Evolutionary conservation across 345 rosid species (phyloP).

Genomic region (Bruguiera parviflora): DNA sequence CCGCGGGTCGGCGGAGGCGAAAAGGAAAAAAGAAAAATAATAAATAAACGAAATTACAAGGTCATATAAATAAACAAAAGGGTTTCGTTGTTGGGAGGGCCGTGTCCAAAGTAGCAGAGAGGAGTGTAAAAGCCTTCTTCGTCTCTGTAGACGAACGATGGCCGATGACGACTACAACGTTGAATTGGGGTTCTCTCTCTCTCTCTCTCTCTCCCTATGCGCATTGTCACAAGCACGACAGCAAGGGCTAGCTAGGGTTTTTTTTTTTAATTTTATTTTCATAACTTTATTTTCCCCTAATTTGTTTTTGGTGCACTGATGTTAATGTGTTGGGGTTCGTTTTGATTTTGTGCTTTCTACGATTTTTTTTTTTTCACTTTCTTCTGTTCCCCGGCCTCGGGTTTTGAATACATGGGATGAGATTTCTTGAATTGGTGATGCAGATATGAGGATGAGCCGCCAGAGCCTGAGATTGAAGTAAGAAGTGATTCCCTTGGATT

Average conservation of each 20-base stretch:
- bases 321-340: too few species aligned
- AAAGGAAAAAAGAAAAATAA: too few species aligned
- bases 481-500: conserved; percentile 4
- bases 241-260: conserved; percentile 1
- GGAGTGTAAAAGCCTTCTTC: neutral
- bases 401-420: neutral
- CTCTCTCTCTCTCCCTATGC: neutral
- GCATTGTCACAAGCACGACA: neutral
- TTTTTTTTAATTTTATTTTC: neutral
- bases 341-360: too few species aligned
- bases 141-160: conserved; percentile 31
- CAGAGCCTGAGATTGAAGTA: conserved; percentile 82
- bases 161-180: conserved; percentile 76
- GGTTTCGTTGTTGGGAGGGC: neutral
- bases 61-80: neutral
- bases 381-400: neutral
- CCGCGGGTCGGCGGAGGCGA: too few species aligned
- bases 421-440: neutral
- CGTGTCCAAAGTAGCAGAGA: neutral
- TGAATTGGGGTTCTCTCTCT: conserved; percentile 46
- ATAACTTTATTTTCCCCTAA: too few species aligned
- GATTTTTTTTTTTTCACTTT: too few species aligned
- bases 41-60: too few species aligned
- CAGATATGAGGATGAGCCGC: conserved; percentile 83
- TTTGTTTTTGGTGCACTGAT: too few species aligned